Conservation (phyloP, 768 basidiomycete species). For the Rossbeevera mucosa region DNA sequence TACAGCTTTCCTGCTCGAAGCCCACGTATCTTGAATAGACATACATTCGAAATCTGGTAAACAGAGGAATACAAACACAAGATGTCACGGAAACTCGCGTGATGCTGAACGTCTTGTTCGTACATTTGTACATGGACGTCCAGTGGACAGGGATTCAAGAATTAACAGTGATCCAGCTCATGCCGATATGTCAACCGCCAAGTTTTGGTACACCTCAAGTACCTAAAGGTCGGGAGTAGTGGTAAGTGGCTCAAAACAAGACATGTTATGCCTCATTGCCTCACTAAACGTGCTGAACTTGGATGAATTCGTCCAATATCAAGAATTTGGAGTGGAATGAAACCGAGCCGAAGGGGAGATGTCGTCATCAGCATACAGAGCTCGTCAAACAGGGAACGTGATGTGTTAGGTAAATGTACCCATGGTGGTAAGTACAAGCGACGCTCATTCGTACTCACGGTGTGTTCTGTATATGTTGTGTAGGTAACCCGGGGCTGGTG, state of each 20-base stretch:
- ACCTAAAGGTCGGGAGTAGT: too few species aligned
- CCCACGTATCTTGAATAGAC: slow-evolving; percentile 42
- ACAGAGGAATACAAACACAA: neutral
- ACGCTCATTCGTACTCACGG: slow-evolving; percentile 47
- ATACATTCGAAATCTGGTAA: slow-evolving; percentile 43
- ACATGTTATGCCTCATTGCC: too few species aligned
- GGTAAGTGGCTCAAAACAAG: too few species aligned
- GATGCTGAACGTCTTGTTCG: slow-evolving; percentile 36
- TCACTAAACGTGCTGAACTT: too few species aligned
- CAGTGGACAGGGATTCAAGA: slow-evolving; percentile 38
- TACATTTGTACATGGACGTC: slow-evolving; percentile 35
- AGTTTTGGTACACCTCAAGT: too few species aligned
- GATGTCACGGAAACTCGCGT: slow-evolving; percentile 27
- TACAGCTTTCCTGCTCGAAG: slow-evolving; percentile 45
- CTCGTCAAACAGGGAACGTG: neutral
- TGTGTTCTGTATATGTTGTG: slow-evolving; percentile 1
- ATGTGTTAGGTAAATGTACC: slow-evolving; percentile 27
- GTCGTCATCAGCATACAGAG: neutral
- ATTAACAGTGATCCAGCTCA: neutral
- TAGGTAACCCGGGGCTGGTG: neutral
- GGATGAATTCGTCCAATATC: too few species aligned
- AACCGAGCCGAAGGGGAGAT: too few species aligned
- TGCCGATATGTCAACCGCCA: too few species aligned
- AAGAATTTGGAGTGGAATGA: too few species aligned
- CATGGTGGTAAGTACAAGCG: slow-evolving; percentile 41